Conservation (phyloP, 1,284 basidiomycete species). For the Malassezia sp. region DNA sequence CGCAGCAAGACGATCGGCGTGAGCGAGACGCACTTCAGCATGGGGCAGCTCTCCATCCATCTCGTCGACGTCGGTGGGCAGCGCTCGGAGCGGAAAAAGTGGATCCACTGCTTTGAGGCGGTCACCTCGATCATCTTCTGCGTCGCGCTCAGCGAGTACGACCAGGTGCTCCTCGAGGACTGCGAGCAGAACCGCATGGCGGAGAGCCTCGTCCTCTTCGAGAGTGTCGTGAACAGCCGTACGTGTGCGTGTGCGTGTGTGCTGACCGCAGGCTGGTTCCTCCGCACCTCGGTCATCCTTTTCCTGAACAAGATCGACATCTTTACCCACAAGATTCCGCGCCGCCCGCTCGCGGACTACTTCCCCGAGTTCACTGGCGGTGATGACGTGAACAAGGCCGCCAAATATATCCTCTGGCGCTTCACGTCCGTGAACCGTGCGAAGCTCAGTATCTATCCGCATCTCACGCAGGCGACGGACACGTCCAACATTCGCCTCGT, state of each 20-base stretch:
- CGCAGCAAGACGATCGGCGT: constrained; percentile 87
- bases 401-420: constrained; percentile 93
- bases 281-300: constrained; percentile 73
- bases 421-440: constrained; percentile 84
- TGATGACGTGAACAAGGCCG: constrained; percentile 88
- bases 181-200: constrained; percentile 71
- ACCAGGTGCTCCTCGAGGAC: constrained; percentile 37
- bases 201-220: constrained; percentile 83
- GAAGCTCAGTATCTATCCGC: constrained; percentile 38
- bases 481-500: constrained; percentile 67
- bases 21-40: constrained; percentile 61
- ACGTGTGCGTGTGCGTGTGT: constrained; percentile 9
- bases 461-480: constrained; percentile 55
- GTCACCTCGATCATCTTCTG: constrained; percentile 42
- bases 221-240: constrained; percentile 72
- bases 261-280: constrained; percentile 71
- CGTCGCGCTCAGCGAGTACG: constrained; percentile 44
- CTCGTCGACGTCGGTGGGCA: constrained; percentile 44
- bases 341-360: constrained; percentile 65
- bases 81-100: constrained; percentile 40
- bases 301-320: constrained; percentile 84
- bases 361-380: constrained; percentile 88
- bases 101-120: constrained; percentile 46
- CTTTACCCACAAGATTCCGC: constrained; percentile 78
- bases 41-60: constrained; percentile 48